Evolutionary conservation across 352 stramenopile species (phyloP).

Genomic region (Phytophthora kernoviae): DNA sequence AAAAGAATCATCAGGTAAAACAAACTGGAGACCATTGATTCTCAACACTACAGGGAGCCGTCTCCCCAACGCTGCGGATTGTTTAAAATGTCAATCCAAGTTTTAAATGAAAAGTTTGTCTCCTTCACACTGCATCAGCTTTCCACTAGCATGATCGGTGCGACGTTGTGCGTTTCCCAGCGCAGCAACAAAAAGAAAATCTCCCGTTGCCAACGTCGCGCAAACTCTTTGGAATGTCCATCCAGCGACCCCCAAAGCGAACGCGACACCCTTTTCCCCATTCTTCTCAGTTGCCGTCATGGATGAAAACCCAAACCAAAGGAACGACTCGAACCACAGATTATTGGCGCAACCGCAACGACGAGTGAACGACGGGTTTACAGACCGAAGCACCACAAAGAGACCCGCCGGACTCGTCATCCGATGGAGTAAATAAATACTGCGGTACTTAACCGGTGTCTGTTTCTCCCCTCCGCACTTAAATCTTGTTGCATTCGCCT

Average conservation of each 20-base stretch:
- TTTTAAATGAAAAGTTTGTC: too few relatives aligned
- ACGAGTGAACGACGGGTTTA: constrained; percentile 37
- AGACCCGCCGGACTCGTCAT: constrained; percentile 31
- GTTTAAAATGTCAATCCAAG: too few relatives aligned
- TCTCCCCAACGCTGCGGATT: too few relatives aligned
- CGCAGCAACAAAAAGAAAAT: constrained; percentile 44
- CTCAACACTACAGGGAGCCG: too few relatives aligned
- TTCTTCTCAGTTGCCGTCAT: not conserved
- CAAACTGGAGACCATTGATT: too few relatives aligned
- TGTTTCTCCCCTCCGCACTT: constrained; percentile 25
- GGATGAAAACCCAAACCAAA: constrained; percentile 37
- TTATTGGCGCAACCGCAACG: constrained; percentile 37
- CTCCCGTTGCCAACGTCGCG: constrained; percentile 34
- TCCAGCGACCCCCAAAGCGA: constrained; percentile 39
- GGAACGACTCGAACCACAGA: constrained; percentile 39
- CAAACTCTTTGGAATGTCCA: constrained; percentile 33
- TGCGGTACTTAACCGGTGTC: constrained; percentile 37
- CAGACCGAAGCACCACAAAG: constrained; percentile 39
- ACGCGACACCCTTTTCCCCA: constrained; percentile 15
- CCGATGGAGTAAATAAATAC: constrained; percentile 39
- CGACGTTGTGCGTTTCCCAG: constrained; percentile 37
- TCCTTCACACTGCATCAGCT: constrained; percentile 5
- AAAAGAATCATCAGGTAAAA: too few relatives aligned
- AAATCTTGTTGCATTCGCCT: constrained; percentile 37
- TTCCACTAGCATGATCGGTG: constrained; percentile 31